Evolutionary conservation across 495 filamentous ascomycete species (phyloP), one percentile per base, ranked within the genome.

Genomic region (Penicillium crystallinum): DNA sequence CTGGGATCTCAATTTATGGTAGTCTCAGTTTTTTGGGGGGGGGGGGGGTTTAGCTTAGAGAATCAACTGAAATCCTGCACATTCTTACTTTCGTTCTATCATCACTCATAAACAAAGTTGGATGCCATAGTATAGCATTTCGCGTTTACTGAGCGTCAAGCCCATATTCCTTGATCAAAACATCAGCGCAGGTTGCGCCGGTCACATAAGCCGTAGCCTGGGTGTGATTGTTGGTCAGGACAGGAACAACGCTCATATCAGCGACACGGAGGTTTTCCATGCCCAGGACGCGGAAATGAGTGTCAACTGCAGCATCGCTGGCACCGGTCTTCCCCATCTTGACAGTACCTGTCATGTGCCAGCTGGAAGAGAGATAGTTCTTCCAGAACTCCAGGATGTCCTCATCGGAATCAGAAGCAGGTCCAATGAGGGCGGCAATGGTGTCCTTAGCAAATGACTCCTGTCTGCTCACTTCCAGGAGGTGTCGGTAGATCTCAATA

Each of bases 211-310:
- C 70, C 10, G 67, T 67, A 11, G 67, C 65, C 52, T 74, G 71
- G 0, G 65, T 69, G 51, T 74, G 72, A 21, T 67, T 69, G 38
- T 70, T 74, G 7, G 67, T 63, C 50, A 85, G 49, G n/a, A 86
- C 58, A 5, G 84, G 85, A 19, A 85, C 70, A 39, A 84, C 77
- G 56, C 82, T 85, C 68, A 83, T 79, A 70, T 89, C 85, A 3
- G 77, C 81, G 4, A 88, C 73, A 9, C 85, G 75, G 53, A 89
- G 62, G 0, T 68, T 66, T 37, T 81, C 66, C 17, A 85, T 57
- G 0, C 83, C 85, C 6, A 72, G 59, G 0, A 88, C 72, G 25
- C 72, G 69, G 50, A 85, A 83, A 3, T 70, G 55, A 0, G 33
- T 69, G 54, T 87, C 82, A 22, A 88, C 81, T 6, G 72, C 81